Evolutionary conservation across 169 alveolate species (phyloP).

Genomic region (Plasmodium inui): DNA sequence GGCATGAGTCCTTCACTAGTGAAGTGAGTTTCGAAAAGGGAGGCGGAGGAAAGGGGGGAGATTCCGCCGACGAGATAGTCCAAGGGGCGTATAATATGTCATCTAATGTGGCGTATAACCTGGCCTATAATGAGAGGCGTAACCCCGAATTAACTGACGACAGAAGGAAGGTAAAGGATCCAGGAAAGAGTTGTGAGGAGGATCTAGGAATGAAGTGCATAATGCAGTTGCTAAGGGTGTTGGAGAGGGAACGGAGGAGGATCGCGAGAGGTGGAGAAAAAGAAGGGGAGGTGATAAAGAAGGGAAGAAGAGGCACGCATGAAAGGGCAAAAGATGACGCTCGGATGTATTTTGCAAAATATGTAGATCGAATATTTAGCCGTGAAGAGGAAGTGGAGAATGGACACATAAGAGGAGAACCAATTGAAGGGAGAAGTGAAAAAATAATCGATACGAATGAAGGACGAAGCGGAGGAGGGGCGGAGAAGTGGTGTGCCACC

Average conservation of each 20-base stretch:
- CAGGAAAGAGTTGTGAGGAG: slow-evolving; percentile 9
- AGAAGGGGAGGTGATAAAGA: neutral
- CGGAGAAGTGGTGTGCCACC: neutral
- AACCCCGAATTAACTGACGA: neutral
- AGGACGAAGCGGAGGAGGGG: neutral
- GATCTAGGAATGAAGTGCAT: slow-evolving; percentile 13
- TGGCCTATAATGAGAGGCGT: neutral
- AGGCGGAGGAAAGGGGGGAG: neutral
- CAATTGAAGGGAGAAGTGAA: neutral
- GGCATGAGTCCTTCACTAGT: neutral
- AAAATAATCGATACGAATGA: neutral
- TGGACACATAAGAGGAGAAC: neutral
- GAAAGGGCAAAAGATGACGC: neutral
- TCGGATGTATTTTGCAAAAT: neutral
- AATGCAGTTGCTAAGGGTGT: slow-evolving; percentile 19
- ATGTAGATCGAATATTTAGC: neutral
- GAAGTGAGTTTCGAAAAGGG: neutral
- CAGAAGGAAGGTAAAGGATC: neutral
- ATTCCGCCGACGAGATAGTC: neutral
- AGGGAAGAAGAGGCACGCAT: neutral
- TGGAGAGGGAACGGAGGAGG: slow-evolving; percentile 8
- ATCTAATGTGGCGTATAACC: neutral
- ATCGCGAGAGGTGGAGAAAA: neutral
- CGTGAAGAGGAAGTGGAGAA: neutral
- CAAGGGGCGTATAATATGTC: neutral